Evolutionary conservation across 495 filamentous ascomycete species (phyloP), one percentile per base, ranked within the genome.

Genomic region (Aspergillus ostianus): DNA sequence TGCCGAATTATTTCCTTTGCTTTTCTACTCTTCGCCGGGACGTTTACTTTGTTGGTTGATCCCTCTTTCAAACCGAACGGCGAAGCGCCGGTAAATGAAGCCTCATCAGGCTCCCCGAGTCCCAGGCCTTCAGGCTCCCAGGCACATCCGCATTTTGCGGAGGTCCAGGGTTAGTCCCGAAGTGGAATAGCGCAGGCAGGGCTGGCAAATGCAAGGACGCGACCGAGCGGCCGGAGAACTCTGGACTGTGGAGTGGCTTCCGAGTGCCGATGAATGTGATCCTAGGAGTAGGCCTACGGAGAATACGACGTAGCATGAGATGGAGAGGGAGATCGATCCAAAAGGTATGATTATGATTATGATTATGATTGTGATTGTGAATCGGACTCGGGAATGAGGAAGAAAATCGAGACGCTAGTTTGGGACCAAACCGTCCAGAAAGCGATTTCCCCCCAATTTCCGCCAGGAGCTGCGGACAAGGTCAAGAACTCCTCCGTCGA

Each of bases 181-280:
- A 60, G 32, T 36, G 63, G 63, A 44, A 49, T 65, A 65, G 62
- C 53, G 50, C 46, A 15, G 30, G 15, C 45, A n/a, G 47, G 62
- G 41, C 46, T 47, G 50, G 51, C 47, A 26, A 32, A 58, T 56
- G 47, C 46, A 58, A 56, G 53, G 57, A 63, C 47, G 61, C 53
- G 61, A 64, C 64, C 64, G 64, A 64, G 61, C 55, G 52, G 63
- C 53, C 56, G 60, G 60, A 66, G 55, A 26, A 57, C 32, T 7
- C 52, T 59, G 53, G 47, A 36, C 45, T 36, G 58, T 67, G 59
- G 62, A 62, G 61, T 54, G 56, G 55, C 51, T 63, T 67, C 65
- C 65, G 65, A 68, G 65, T 63, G 62, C 65, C 65, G 65, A 68
- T 50, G 59, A 64, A 61, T 64, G 62, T 59, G 56, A 67, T 56